Base-by-base conservation (phyloP, 1,284 basidiomycete genomes). In the Pyrrhoderma noxium region DNA sequence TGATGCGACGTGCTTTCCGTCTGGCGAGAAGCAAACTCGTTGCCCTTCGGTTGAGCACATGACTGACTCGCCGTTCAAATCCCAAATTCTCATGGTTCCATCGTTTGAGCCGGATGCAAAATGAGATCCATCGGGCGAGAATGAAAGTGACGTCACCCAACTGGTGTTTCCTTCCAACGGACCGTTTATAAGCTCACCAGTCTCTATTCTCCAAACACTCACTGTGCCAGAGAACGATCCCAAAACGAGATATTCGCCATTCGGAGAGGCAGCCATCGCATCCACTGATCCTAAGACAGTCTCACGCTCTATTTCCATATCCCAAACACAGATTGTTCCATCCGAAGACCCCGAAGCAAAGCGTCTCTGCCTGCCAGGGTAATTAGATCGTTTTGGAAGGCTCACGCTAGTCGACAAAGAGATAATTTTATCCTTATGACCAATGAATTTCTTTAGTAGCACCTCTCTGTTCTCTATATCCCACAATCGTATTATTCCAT, bases 341-440 rank as follows among this genome's bases (percentile, higher is more conserved):
- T 95, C 93, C 3, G 88, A 89, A 0, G 88, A 91, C 13, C 90
- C 92, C 8, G 87, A 90, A 14, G 92, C 85, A 56, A 95, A 81
- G 58, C 86, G 78, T 11, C 80, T 74, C 4, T 90, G n/a, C n/a
- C n/a, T n/a, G n/a, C n/a, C 90, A 61, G 93, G 88, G 18, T 75
- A 23, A n/a, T n/a, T n/a, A 31, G 11, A 31, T 5, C n/a, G n/a
- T n/a, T n/a, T n/a, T n/a, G n/a, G n/a, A n/a, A n/a, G n/a, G n/a
- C n/a, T n/a, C n/a, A n/a, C n/a, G 8, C 34, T 23, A 19, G 39
- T 39, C 7, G 38, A n/a, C 7, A 48, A 31, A 19, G 47, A 48
- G n/a, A 23, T 41, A 7, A 48, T 18, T 8, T 7, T 1, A 3
- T 39, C 3, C 8, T n/a, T 48, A 25, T 48, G 47, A 8, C 37